A percentile compares a stretch with the other conserved stretches of the same genome.
phyloP scores from a whole-genome alignment of 495 filamentous ascomycete genomes.

The Diplogelasinospora grovesii region DNA sequence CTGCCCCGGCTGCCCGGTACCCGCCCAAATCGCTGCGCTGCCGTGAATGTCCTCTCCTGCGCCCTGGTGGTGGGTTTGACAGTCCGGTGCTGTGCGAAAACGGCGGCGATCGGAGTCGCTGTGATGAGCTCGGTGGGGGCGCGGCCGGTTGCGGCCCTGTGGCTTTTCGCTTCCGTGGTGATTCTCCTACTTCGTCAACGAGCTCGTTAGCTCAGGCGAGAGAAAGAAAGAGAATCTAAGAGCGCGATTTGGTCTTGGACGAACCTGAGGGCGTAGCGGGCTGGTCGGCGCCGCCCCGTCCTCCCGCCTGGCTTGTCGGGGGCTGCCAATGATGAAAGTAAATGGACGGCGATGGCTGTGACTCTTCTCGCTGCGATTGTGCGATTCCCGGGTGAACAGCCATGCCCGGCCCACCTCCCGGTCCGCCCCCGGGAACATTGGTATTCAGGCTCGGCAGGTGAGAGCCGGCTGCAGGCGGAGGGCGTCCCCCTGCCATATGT shows the following conservation, averaged over 20 bases:
- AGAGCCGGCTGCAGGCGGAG: constrained; percentile 13
- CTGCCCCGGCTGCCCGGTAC: constrained; percentile 35
- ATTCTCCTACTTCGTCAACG: constrained; percentile 47
- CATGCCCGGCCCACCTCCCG: constrained; percentile 11
- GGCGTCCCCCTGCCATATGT: constrained; percentile 13
- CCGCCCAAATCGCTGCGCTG: constrained; percentile 61
- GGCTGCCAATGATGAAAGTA: constrained; percentile 94
- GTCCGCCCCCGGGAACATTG: constrained; percentile 22
- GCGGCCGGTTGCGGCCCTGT: constrained; percentile 53
- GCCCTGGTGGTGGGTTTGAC: constrained; percentile 50
- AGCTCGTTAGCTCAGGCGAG: constrained; percentile 43
- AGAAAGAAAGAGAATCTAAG: too few relatives aligned
- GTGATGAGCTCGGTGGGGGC: constrained; percentile 47
- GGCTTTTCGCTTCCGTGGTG: constrained; percentile 69
- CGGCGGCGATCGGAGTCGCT: constrained; percentile 49
- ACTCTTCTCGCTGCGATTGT: constrained; percentile 34
- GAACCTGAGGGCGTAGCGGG: constrained; percentile 62
- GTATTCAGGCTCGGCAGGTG: constrained; percentile 29
- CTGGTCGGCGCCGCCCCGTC: constrained; percentile 46
- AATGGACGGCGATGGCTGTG: constrained; percentile 56
- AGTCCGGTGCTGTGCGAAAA: constrained; percentile 51
- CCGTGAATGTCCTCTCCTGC: constrained; percentile 59
- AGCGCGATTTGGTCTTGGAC: constrained; percentile 48
- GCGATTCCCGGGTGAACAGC: constrained; percentile 25
- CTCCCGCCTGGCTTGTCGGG: constrained; percentile 53